Conservation (phyloP, 306 rosid genomes). For the Gillenia trifoliata region DNA sequence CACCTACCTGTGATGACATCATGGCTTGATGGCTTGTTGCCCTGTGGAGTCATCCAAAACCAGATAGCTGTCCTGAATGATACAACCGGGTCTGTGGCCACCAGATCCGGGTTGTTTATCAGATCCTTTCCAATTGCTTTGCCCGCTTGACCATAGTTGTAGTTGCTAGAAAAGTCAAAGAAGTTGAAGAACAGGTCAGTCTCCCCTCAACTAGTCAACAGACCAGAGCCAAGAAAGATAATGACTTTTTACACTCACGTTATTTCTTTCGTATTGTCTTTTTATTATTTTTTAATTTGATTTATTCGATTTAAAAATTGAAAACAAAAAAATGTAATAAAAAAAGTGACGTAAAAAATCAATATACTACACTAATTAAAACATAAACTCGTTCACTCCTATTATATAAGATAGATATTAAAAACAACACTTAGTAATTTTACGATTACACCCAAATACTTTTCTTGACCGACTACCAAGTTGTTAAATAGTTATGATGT, state of each 20-base stretch:
- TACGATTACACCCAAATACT: not conserved
- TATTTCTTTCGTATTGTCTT: not conserved
- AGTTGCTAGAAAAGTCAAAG: not conserved
- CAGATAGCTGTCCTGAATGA: slow-evolving; percentile 69
- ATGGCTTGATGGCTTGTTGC: slow-evolving; percentile 58
- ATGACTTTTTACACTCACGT: not conserved
- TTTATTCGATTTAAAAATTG: too few relatives aligned
- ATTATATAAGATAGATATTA: too few relatives aligned
- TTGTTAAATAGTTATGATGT: not conserved
- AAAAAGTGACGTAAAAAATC: too few relatives aligned
- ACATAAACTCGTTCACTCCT: not conserved
- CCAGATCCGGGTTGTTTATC: slow-evolving; percentile 51
- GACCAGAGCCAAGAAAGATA: not conserved
- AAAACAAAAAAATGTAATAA: too few relatives aligned
- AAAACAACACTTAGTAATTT: not conserved
- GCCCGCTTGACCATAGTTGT: slow-evolving; percentile 52
- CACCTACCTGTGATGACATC: slow-evolving; percentile 47
- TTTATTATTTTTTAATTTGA: too few relatives aligned
- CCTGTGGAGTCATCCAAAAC: slow-evolving; percentile 73
- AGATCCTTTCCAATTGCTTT: slow-evolving; percentile 42
- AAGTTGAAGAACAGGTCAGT: not conserved
- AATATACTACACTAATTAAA: not conserved
- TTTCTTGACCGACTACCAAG: not conserved
- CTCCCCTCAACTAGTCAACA: not conserved
- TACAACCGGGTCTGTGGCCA: slow-evolving; percentile 39